Conservation (phyloP, 495 filamentous ascomycete genomes). For the Glonium stellatum region DNA sequence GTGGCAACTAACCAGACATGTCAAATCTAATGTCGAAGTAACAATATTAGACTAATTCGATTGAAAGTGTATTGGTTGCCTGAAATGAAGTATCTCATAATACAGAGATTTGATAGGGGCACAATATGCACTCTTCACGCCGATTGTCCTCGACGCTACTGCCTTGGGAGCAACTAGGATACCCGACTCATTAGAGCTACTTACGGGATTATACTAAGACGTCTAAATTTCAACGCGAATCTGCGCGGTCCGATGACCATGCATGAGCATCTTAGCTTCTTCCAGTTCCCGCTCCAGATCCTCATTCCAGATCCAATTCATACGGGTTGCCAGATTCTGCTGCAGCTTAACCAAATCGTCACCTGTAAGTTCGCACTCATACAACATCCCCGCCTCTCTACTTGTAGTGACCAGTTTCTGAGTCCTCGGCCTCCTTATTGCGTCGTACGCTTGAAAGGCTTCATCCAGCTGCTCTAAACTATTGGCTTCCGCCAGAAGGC, state of each 20-base stretch:
- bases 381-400: conserved; percentile 30
- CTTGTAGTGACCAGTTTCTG: conserved; percentile 30
- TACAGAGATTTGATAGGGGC: too few species aligned
- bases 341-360: conserved; percentile 34
- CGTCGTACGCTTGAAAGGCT: conserved; percentile 59
- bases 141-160: too few species aligned
- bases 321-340: conserved; percentile 40
- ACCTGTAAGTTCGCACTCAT: conserved; percentile 31
- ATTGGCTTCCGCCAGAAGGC: conserved; percentile 44
- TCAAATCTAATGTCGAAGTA: background rate
- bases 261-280: conserved; percentile 8
- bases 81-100: too few species aligned
- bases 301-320: conserved; percentile 60
- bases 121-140: too few species aligned
- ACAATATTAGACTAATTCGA: too few species aligned
- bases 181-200: too few species aligned
- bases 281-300: conserved; percentile 25
- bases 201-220: too few species aligned
- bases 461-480: conserved; percentile 37
- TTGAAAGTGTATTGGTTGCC: too few species aligned
- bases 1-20: background rate
- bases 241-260: too few species aligned
- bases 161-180: too few species aligned
- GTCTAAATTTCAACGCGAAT: too few species aligned
- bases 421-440: conserved; percentile 44